Evolutionary conservation across 2,329 filamentous ascomycete genomes (phyloP).

Genomic region (Sclerotinia nivalis): DNA sequence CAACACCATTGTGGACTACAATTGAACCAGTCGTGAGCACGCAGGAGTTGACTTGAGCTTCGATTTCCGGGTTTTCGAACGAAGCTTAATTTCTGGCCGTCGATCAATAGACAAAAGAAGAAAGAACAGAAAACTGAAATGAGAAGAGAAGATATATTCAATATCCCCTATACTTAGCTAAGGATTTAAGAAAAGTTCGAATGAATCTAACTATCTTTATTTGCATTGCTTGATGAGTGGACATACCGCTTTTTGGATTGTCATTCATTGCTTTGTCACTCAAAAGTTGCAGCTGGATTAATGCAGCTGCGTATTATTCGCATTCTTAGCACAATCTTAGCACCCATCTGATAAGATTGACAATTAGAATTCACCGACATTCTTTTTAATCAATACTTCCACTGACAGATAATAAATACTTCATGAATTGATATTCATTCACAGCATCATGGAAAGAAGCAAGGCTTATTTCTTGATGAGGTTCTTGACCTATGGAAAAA

Average conservation of each 20-base stretch:
- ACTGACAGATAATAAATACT: not conserved
- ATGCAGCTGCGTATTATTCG: not conserved
- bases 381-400: not conserved
- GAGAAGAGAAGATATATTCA: not conserved
- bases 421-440: not conserved
- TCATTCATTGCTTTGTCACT: not conserved
- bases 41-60: not conserved
- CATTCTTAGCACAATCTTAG: not conserved
- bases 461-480: not conserved
- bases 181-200: not conserved
- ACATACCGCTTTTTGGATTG: not conserved
- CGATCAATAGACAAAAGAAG: not conserved
- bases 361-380: not conserved
- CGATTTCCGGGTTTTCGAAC: not conserved
- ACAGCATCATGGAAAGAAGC: not conserved
- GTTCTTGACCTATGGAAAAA: not conserved
- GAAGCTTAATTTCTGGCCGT: conserved; percentile 3
- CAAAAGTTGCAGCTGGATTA: conserved; percentile 2
- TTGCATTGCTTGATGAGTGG: not conserved
- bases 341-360: conserved; percentile 3
- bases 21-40: not conserved
- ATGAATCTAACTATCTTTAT: not conserved
- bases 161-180: not conserved
- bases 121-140: not conserved
- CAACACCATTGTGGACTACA: conserved; percentile 30